Percentiles rank a stretch among this genome's conserved stretches.
These are phyloP conservation scores for Cyberlindnera subsufficiens DNA, from an alignment of 805 yeast species.

Conservation along the genomic window DNA sequence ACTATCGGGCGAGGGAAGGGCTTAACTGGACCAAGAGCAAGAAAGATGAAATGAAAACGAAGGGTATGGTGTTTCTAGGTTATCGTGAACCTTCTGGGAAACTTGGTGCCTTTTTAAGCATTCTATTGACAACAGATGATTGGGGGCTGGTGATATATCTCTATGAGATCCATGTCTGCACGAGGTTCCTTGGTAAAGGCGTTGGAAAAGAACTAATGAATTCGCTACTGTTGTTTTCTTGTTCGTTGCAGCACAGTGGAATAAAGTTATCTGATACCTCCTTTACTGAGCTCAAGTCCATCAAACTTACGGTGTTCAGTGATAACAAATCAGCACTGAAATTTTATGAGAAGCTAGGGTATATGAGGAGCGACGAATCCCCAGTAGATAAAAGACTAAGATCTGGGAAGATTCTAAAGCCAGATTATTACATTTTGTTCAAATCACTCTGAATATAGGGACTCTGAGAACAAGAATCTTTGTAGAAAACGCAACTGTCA, in stretches of 20 bases:
- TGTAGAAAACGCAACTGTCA: no score
- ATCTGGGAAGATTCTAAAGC: constrained; percentile 33
- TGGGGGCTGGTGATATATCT: constrained; percentile 39
- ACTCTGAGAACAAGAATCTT: no score
- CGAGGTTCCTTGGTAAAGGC: constrained; percentile 27
- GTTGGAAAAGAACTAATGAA: constrained; percentile 37
- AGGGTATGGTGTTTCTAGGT: constrained; percentile 15
- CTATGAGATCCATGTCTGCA: constrained; percentile 49
- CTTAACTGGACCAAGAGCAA: constrained; percentile 27
- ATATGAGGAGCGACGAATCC: constrained; percentile 32
- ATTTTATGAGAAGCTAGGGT: constrained; percentile 41
- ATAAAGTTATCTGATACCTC: constrained; percentile 1
- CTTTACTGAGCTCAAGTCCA: constrained; percentile 7
- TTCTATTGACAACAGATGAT: constrained; percentile 37
- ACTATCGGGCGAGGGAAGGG: constrained; percentile 14
- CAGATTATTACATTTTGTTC: constrained; percentile 37
- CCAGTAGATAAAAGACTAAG: constrained; percentile 39
- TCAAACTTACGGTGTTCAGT: constrained; percentile 44
- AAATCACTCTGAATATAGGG: not conserved
- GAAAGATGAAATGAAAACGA: constrained; percentile 37
- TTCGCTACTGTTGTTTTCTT: constrained; percentile 29
- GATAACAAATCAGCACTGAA: constrained; percentile 35
- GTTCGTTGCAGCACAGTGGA: not conserved
- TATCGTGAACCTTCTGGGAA: constrained; percentile 2
- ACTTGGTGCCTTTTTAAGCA: constrained; percentile 39